Percentiles rank a stretch among this genome's conserved stretches.
Evolutionary conservation across 768 basidiomycete genomes (phyloP).

Genomic region (Naganishia antarctica): DNA sequence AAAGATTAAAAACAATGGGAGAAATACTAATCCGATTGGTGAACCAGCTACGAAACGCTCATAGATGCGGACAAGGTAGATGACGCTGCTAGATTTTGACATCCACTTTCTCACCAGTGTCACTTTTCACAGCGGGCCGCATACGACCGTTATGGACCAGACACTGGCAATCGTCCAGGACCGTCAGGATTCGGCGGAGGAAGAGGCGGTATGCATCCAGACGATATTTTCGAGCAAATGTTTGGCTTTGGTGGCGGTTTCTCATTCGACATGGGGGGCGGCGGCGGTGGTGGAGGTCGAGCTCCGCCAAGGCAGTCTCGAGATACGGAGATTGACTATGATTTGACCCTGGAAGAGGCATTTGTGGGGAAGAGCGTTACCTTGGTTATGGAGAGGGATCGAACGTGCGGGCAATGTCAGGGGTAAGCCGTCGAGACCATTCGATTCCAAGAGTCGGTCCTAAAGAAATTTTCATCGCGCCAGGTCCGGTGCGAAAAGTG

Average conservation of each 20-base stretch:
- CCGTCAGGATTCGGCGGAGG: slow-evolving; percentile 32
- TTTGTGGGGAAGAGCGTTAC: slow-evolving; percentile 54
- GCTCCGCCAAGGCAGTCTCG: slow-evolving; percentile 45
- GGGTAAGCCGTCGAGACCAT: slow-evolving; percentile 62
- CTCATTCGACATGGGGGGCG: slow-evolving; percentile 35
- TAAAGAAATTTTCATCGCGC: not conserved
- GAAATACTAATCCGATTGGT: not conserved
- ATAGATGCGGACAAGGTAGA: slow-evolving; percentile 17
- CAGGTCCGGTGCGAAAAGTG: slow-evolving; percentile 75
- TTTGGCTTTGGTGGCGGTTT: slow-evolving; percentile 50
- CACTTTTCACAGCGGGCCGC: slow-evolving; percentile 34
- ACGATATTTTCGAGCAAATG: slow-evolving; percentile 49
- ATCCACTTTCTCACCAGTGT: not conserved
- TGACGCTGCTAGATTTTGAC: not conserved
- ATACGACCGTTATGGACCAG: slow-evolving; percentile 42
- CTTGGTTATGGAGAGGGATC: slow-evolving; percentile 81
- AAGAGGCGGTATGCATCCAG: slow-evolving; percentile 31
- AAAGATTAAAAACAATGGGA: too few species aligned
- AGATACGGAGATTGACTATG: slow-evolving; percentile 35
- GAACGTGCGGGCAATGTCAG: slow-evolving; percentile 70
- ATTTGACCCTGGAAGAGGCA: slow-evolving; percentile 20
- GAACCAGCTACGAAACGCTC: not conserved
- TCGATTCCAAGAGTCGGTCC: not conserved
- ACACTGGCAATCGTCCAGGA: slow-evolving; percentile 31
- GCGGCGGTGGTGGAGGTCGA: slow-evolving; percentile 53